Conservation (phyloP, 2,329 filamentous ascomycete species). For the Monosporascus sp. region DNA sequence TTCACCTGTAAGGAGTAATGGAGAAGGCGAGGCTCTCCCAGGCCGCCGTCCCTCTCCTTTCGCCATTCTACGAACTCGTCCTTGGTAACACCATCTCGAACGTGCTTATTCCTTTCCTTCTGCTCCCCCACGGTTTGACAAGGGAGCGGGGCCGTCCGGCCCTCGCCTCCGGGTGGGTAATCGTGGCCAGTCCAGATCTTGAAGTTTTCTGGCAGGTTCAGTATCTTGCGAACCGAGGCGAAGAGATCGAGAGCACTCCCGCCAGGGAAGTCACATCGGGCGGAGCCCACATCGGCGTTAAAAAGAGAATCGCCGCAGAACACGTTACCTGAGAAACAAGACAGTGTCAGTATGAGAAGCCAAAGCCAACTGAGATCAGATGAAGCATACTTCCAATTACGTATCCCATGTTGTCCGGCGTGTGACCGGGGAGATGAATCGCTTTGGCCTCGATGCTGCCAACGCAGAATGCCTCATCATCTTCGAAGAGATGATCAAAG, state of each 20-base stretch:
- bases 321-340: slow-evolving; percentile 22
- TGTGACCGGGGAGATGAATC: slow-evolving; percentile 55
- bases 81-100: slow-evolving; percentile 33
- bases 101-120: slow-evolving; percentile 40
- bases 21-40: slow-evolving; percentile 42
- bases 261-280: slow-evolving; percentile 47
- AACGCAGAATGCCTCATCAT: slow-evolving; percentile 48
- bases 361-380: no score
- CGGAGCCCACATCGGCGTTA: slow-evolving; percentile 35
- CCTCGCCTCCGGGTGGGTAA: slow-evolving; percentile 34
- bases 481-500: slow-evolving; percentile 49
- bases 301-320: slow-evolving; percentile 40
- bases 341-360: no score
- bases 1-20: slow-evolving; percentile 50
- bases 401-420: slow-evolving; percentile 57
- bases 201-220: slow-evolving; percentile 36
- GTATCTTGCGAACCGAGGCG: slow-evolving; percentile 32
- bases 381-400: slow-evolving; percentile 38
- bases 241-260: slow-evolving; percentile 41
- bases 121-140: slow-evolving; percentile 43
- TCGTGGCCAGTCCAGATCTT: slow-evolving; percentile 53
- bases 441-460: slow-evolving; percentile 40
- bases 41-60: slow-evolving; percentile 34
- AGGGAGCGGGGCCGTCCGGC: slow-evolving; percentile 30
- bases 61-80: slow-evolving; percentile 41